A percentile compares a stretch with the other conserved stretches of the same genome.
Conservation (phyloP, 2,329 filamentous ascomycete genomes). For the Phyllosticta ampelicida region DNA sequence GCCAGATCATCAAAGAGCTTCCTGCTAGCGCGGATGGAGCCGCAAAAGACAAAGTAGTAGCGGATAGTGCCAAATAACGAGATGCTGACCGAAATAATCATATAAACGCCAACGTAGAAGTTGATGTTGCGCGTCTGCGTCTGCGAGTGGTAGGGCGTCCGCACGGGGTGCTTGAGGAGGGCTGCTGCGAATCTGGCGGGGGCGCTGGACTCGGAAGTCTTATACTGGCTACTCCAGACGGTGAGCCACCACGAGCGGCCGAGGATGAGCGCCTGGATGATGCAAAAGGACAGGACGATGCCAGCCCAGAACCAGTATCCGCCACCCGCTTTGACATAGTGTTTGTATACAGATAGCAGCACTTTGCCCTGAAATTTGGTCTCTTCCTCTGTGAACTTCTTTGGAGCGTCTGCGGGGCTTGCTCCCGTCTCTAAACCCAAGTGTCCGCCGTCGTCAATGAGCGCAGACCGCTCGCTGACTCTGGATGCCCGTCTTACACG, state of each 20-base stretch:
- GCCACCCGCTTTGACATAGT: slow-evolving; percentile 58
- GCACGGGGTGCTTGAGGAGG: slow-evolving; percentile 2
- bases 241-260: slow-evolving; percentile 52
- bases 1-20: slow-evolving; percentile 57
- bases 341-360: slow-evolving; percentile 53
- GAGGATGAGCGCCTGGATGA: slow-evolving; percentile 45
- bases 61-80: slow-evolving; percentile 51
- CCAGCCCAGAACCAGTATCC: slow-evolving; percentile 50
- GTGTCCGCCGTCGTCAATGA: slow-evolving; percentile 14
- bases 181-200: not conserved
- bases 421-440: slow-evolving; percentile 28
- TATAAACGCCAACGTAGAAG: slow-evolving; percentile 60
- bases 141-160: slow-evolving; percentile 1
- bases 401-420: slow-evolving; percentile 29
- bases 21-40: slow-evolving; percentile 59
- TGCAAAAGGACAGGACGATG: slow-evolving; percentile 42
- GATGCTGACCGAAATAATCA: slow-evolving; percentile 46
- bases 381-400: slow-evolving; percentile 70
- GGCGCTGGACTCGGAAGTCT: not conserved
- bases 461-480: slow-evolving; percentile 7
- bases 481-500: not conserved
- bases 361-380: slow-evolving; percentile 60
- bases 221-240: slow-evolving; percentile 37
- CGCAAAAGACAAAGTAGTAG: slow-evolving; percentile 53
- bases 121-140: slow-evolving; percentile 8